Evolutionary conservation across 2,329 filamentous ascomycete genomes (phyloP), one percentile per base, ranked within the genome.

Genomic region (Paradendryphiella salina): DNA sequence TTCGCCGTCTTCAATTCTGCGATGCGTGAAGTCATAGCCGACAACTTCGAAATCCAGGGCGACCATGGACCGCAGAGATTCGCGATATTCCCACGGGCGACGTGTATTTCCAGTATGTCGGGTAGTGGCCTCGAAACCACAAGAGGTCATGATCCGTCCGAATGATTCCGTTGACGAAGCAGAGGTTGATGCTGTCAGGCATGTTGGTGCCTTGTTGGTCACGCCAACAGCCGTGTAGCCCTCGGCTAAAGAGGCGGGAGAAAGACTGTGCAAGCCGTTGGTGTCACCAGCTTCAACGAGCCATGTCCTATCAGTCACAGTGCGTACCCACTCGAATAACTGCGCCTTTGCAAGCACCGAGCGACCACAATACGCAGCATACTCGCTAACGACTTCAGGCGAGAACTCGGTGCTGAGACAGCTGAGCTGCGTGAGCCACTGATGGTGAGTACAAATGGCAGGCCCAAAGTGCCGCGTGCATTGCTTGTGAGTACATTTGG

Each of bases 271-370:
- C 33, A 72, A 44, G 35, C 51, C 64, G 31, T 56, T 63, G 5
- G 69, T 46, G 20, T 72, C 69, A 50, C 68, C 69, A 18, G 65
- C 59, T 46, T 69, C 52, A 29, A 69, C 61, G 44, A 72, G 65
- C 68, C 68, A 72, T 14, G 65, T 69, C 50, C 70, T 61, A 42
- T 60, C 60, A 13, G 69, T 70, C 13, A 63, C 39, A 1, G 31
- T 36, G 10, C 18, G 58, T 41, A 71, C 57, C 70, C 69, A 72
- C 35, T 31, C 45, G 52, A 60, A 69, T 33, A 72, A 44, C 42
- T 72, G 70, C 35, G 67, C 65, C 54, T 69, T 68, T 43, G 65
- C 61, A 43, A 72, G 67, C 29, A 72, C 54, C 17, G 69, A 71
- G 56, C 66, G 58, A 36, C 61, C 57, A 49, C 69, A 73, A 35